Evolutionary conservation across 495 filamentous ascomycete genomes (phyloP).

Genomic region (Hypoxylon crocopeplum): DNA sequence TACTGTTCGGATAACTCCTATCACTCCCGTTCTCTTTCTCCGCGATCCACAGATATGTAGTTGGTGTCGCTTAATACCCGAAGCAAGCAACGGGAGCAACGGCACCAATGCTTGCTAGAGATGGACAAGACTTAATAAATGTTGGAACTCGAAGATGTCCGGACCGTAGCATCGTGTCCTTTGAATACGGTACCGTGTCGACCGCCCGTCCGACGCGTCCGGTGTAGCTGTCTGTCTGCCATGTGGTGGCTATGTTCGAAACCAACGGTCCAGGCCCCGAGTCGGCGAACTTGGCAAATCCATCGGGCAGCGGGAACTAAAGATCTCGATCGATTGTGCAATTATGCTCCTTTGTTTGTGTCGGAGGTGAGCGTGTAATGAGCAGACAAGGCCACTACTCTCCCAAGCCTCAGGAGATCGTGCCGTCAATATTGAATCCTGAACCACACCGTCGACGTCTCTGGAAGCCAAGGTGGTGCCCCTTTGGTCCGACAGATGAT

Average conservation of each 20-base stretch:
- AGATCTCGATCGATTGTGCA: conserved; percentile 24
- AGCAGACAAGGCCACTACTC: neutral
- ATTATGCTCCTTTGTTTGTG: neutral
- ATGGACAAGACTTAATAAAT: neutral
- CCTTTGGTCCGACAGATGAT: conserved; percentile 27
- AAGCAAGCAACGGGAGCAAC: too few relatives aligned
- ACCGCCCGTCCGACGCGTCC: conserved; percentile 6
- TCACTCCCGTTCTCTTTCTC: too few relatives aligned
- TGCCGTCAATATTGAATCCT: conserved; percentile 23
- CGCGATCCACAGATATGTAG: too few relatives aligned
- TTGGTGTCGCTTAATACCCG: too few relatives aligned
- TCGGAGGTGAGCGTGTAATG: neutral
- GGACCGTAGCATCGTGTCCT: neutral
- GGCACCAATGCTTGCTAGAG: too few relatives aligned
- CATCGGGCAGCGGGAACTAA: conserved; percentile 12
- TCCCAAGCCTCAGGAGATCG: conserved; percentile 7
- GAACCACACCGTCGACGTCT: conserved; percentile 20
- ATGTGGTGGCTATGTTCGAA: conserved; percentile 2
- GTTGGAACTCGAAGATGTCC: neutral
- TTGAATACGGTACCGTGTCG: neutral
- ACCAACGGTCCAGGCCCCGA: conserved; percentile 24
- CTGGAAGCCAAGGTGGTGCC: conserved; percentile 17
- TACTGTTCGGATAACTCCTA: too few relatives aligned
- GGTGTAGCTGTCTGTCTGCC: conserved; percentile 12
- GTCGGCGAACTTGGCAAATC: conserved; percentile 7